Evolutionary conservation across 1,284 basidiomycete genomes (phyloP), one percentile per base, ranked within the genome.

Genomic region (Inonotus hispidus): DNA sequence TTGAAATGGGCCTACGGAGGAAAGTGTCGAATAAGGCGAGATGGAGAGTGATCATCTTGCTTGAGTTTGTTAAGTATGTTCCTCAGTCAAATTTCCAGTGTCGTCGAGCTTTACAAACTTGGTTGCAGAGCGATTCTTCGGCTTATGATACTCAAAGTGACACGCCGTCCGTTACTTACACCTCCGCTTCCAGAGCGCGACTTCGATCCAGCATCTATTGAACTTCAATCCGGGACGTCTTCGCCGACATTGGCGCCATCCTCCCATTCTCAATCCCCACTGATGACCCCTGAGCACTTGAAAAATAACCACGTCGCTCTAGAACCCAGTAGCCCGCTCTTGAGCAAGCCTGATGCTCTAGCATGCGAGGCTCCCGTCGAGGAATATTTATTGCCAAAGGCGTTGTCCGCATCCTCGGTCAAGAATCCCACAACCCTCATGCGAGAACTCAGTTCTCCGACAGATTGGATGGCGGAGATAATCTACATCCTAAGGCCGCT

Each of bases 151-250:
- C 72, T 96, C 39, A 78, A 79, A 57, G 80, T 89, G 63, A 94
- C 92, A 0, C 80, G 80, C 57, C 80, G 90, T 62, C 92, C 93
- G 3, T 70, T 93, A 27, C 72, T 95, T 11, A 80, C 81, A 7
- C 87, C 88, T 1, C 85, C 89, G 10, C 85, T 93, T 53, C 92
- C 93, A 16, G 90, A 93, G 71, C 83, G 93, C 57, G 92, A 94
- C 68, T 82, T 92, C 66, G 93, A 95, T 71, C 85, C 88, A 3
- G 77, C 87, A 2, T 77, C 80, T 39, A 70, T 93, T 27, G 81
- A 88, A 6, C 71, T 83, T 8, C 77, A 82, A 38, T 83, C 80
- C 35, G 75, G 75, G 49, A 70, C 77, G 21, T 80, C 81, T 19
- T 83, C 84, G 14, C 80, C 85, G 37, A 82, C 82, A 3, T 74